A percentile compares a stretch with the other conserved stretches of the same genome.
Conservation (phyloP, 2,329 filamentous ascomycete genomes). For the Pestalotiopsis sp. region DNA sequence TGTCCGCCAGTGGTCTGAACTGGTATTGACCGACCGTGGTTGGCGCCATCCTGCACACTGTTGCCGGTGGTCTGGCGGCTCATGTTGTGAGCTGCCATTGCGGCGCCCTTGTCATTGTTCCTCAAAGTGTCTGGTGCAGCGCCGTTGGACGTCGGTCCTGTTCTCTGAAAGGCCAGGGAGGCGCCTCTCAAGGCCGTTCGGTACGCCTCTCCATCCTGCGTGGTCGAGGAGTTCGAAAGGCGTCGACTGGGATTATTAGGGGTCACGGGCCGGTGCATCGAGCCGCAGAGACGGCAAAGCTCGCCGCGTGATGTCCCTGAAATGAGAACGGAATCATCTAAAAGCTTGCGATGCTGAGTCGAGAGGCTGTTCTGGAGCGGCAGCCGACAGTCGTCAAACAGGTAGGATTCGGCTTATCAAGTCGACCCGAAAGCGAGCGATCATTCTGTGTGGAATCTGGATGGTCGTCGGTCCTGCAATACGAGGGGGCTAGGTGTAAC, state of each 20-base stretch:
- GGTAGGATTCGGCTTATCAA: background rate
- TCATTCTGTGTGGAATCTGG: background rate
- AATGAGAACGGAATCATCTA: slow-evolving; percentile 6
- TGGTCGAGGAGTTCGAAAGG: slow-evolving; percentile 29
- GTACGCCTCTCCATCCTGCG: slow-evolving; percentile 29
- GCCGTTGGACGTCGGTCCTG: slow-evolving; percentile 17
- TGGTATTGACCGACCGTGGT: slow-evolving; percentile 17
- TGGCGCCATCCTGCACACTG: slow-evolving; percentile 28
- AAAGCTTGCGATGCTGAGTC: background rate
- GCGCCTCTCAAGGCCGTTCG: slow-evolving; percentile 54
- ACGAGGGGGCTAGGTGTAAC: background rate
- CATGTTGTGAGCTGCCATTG: slow-evolving; percentile 46
- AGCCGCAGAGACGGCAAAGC: slow-evolving; percentile 19
- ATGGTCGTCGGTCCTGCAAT: background rate
- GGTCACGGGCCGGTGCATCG: slow-evolving; percentile 29
- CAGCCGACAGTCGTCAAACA: background rate
- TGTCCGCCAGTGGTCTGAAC: slow-evolving; percentile 20
- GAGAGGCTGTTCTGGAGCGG: background rate
- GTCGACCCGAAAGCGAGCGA: background rate
- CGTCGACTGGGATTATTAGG: slow-evolving; percentile 25
- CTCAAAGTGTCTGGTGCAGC: background rate
- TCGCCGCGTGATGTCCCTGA: slow-evolving; percentile 15
- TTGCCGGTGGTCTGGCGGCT: slow-evolving; percentile 42
- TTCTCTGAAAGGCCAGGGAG: slow-evolving; percentile 55
- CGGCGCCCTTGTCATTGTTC: slow-evolving; percentile 37